Conservation (phyloP, 2,329 filamentous ascomycete genomes). For the Exophiala sp. region DNA sequence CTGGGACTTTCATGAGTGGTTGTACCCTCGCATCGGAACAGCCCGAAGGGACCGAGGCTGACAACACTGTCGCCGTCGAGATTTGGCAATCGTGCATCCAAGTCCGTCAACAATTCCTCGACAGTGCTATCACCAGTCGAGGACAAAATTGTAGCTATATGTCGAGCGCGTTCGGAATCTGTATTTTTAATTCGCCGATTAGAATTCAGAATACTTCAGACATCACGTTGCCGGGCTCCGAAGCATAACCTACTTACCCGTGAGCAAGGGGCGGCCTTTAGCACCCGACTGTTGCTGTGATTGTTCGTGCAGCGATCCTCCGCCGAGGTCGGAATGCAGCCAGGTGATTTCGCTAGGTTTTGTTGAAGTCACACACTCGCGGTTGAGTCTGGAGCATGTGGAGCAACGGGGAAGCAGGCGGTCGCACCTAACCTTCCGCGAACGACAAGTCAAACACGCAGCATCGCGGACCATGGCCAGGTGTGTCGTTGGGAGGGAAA, state of each 20-base stretch:
- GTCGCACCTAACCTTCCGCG: neutral
- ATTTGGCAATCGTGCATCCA: neutral
- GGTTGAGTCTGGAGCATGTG: neutral
- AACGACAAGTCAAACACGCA: neutral
- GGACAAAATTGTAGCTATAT: neutral
- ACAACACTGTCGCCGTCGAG: neutral
- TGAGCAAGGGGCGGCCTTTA: neutral
- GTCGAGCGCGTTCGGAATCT: neutral
- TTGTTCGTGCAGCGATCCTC: neutral
- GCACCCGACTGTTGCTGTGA: neutral
- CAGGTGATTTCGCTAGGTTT: neutral
- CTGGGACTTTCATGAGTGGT: neutral
- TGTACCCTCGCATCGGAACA: neutral
- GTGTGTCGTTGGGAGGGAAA: neutral
- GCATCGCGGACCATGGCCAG: neutral
- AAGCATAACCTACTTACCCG: neutral
- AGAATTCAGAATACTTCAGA: neutral
- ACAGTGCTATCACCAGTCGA: neutral
- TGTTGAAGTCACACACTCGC: neutral
- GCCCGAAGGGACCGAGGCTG: neutral
- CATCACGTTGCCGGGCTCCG: neutral
- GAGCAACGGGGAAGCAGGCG: neutral
- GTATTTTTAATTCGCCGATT: neutral
- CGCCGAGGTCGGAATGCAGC: neutral
- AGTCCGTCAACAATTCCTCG: constrained; percentile 1